Evolutionary conservation across 257 asterid genomes (phyloP).

Genomic region (Cruciata laevipes): DNA sequence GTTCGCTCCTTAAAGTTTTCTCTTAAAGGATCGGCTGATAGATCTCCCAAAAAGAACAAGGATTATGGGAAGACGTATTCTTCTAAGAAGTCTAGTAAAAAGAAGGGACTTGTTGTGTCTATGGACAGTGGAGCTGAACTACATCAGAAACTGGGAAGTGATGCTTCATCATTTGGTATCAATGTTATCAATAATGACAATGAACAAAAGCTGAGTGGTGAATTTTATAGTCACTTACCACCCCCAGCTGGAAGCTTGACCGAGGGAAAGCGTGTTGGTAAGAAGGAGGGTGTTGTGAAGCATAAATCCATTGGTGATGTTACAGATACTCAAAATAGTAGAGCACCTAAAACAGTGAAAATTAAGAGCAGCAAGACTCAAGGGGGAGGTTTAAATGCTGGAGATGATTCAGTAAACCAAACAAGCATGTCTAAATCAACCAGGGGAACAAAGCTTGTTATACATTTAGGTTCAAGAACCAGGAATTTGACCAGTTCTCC

Average conservation of each 20-base stretch:
- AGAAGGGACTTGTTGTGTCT: slow-evolving; percentile 42
- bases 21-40: slow-evolving; percentile 67
- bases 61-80: slow-evolving; percentile 62
- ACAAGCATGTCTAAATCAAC: slow-evolving; percentile 37
- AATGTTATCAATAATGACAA: slow-evolving; percentile 29
- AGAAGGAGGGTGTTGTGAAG: slow-evolving; percentile 38
- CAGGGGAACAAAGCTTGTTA: slow-evolving; percentile 77
- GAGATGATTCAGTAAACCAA: slow-evolving; percentile 44
- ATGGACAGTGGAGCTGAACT: slow-evolving; percentile 28
- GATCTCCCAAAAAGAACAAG: slow-evolving; percentile 69
- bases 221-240: slow-evolving; percentile 37
- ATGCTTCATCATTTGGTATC: slow-evolving; percentile 29
- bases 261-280: slow-evolving; percentile 38
- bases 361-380: slow-evolving; percentile 53
- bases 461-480: slow-evolving; percentile 76
- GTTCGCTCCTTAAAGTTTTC: slow-evolving; percentile 77
- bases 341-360: slow-evolving; percentile 54
- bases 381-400: slow-evolving; percentile 27
- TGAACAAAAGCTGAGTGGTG: slow-evolving; percentile 39
- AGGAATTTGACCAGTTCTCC: slow-evolving; percentile 50
- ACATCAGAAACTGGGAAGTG: slow-evolving; percentile 29
- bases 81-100: slow-evolving; percentile 57
- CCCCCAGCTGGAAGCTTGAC: slow-evolving; percentile 48
- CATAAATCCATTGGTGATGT: slow-evolving; percentile 53
- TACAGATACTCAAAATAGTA: slow-evolving; percentile 33